Base-by-base conservation (phyloP, 192 early-diverging fungal species). In the Linnemannia schmuckeri region DNA sequence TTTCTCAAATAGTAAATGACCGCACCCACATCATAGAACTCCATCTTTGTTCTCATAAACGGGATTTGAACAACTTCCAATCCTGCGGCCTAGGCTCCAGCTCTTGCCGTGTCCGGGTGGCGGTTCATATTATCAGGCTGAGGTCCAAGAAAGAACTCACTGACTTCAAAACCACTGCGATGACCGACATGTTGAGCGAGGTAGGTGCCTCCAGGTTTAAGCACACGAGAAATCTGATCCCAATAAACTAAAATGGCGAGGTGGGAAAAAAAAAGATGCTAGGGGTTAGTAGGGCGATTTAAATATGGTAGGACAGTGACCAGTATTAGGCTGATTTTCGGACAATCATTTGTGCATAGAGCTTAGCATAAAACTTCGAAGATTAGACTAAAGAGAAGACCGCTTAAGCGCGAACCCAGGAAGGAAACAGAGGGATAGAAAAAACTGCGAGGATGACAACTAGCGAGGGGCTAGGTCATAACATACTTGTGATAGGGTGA, bases 11-110 rank as follows among this genome's bases (percentile, higher is more conserved):
- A 87, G 40, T 81, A 74, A 42, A 87, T 76, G 37, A 87, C 63
- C 24, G 85, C 85, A 15, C 85, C 85, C 17, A 87, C 85, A 74
- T 87, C 85, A 76, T 77, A 81, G 66, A 87, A 87, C 42, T 73
- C 72, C 37, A 42, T 27, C 61, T 87, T 76, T 20, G 78, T 81
- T 38, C 76, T 72, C 49, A 72, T 66, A 61, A 70, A 77, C 10
- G 61, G 24, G 42, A 80, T 55, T 13, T 76, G 70, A 20, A 77
- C 15, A 6, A 87, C 74, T 72, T 72, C 44, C 41, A 87, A 72
- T 3, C 85, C 85, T 24, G 71, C 76, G 4, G 24, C 71, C 73
- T 78, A 37, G 20, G 76, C 72, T 33, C 44, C 85, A 33, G 30
- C 55, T 68, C 44, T 80, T 30, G 79, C 79, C 8, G 70, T 55